These are phyloP conservation scores for Lepidium sativum DNA, from an alignment of 345 rosid species.

Conservation along the genomic window DNA sequence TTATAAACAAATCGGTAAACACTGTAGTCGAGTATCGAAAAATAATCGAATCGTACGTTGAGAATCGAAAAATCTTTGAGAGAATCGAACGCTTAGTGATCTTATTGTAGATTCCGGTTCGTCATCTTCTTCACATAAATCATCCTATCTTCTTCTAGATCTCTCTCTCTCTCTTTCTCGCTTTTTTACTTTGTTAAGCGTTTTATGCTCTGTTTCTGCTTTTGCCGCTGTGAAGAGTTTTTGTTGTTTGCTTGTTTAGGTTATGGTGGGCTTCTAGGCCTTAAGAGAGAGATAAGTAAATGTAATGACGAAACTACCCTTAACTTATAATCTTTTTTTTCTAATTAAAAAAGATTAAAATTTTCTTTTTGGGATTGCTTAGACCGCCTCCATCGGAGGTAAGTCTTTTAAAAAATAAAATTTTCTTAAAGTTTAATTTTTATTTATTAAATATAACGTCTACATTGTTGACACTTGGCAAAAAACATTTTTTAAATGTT, in stretches of 20 bases:
- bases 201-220: slow-evolving; percentile 20
- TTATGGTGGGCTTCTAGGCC: neutral
- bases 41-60: neutral
- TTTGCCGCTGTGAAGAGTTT: slow-evolving; percentile 1
- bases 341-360: neutral
- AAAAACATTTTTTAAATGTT: no score
- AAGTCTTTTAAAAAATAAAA: no score
- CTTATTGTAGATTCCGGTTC: neutral
- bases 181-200: neutral
- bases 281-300: neutral
- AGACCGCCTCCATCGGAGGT: no score
- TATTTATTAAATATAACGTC: no score
- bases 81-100: neutral
- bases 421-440: no score
- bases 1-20: slow-evolving; percentile 2
- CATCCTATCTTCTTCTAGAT: neutral
- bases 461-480: no score
- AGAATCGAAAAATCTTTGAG: neutral
- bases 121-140: neutral
- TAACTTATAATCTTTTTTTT: no score
- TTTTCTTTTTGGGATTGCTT: slow-evolving; percentile 14
- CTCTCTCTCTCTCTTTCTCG: neutral
- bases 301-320: neutral
- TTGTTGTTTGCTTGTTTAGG: neutral
- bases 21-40: neutral